These are phyloP conservation scores for Calonectria honghensis DNA, from an alignment of 2,329 filamentous ascomycete genomes.

Conservation along the genomic window DNA sequence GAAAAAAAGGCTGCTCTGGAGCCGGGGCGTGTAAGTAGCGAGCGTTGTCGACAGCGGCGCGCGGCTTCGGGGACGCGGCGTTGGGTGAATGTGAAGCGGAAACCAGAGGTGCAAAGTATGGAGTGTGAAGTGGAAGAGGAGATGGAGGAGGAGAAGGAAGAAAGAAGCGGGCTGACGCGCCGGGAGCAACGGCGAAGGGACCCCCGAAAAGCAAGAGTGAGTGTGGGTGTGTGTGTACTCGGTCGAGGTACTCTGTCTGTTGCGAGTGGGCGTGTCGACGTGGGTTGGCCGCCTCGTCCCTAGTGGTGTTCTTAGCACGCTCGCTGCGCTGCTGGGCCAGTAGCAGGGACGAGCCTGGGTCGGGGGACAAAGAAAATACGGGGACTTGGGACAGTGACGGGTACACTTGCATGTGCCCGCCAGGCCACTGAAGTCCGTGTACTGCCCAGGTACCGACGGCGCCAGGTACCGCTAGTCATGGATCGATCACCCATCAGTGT, in stretches of 20 bases:
- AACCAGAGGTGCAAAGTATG: slow-evolving; percentile 38
- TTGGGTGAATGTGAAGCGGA: slow-evolving; percentile 13
- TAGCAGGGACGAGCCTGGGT: slow-evolving; percentile 22
- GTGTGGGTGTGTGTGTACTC: slow-evolving; percentile 36
- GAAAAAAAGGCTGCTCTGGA: slow-evolving; percentile 32
- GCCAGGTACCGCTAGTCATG: slow-evolving; percentile 41
- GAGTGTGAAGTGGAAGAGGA: slow-evolving; percentile 40
- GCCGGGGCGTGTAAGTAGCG: slow-evolving; percentile 30
- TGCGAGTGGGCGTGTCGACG: slow-evolving; percentile 26
- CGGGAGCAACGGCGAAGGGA: slow-evolving; percentile 53
- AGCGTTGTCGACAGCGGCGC: slow-evolving; percentile 23
- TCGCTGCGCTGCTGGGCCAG: slow-evolving; percentile 32
- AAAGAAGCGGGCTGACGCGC: slow-evolving; percentile 56
- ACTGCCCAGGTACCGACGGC: slow-evolving; percentile 20
- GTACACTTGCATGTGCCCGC: neutral
- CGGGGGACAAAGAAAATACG: slow-evolving; percentile 33
- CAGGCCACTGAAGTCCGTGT: neutral
- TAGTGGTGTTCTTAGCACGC: slow-evolving; percentile 34
- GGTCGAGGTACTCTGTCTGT: slow-evolving; percentile 28
- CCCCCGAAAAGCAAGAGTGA: slow-evolving; percentile 54
- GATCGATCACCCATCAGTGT: slow-evolving; percentile 39
- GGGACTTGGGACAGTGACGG: slow-evolving; percentile 14
- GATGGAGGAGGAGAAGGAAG: slow-evolving; percentile 43
- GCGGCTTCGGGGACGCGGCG: slow-evolving; percentile 38
- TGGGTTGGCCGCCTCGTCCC: slow-evolving; percentile 33